Base-by-base conservation (phyloP, 2,329 filamentous ascomycete species). In the Whalleya microplaca region DNA sequence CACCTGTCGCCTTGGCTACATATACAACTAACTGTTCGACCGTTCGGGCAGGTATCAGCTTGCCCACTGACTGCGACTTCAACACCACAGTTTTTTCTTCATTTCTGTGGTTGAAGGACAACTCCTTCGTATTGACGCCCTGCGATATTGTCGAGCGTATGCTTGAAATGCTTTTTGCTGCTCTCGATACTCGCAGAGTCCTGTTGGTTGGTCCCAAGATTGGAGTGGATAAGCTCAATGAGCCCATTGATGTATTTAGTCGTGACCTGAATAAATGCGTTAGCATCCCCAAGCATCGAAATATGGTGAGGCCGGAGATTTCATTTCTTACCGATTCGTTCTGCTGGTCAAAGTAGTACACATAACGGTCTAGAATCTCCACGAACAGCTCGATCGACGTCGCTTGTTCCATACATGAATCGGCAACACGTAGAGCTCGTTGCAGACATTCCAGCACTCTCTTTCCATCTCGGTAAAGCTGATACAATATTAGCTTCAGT, bases 281-380 rank as follows among this genome's bases (percentile, higher is more conserved):
- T 40, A 66, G 56, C 48, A 47, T 44, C 32, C n/a, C 10, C n/a
- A 40, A 32, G 32, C 45, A 21, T 21, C 0, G 19, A 20, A 29
- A 37, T n/a, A n/a, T 37, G 32, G 6, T 10, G 23, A 8, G 7
- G 41, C 21, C 14, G 14, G 10, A 42, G n/a, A 19, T n/a, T 40
- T n/a, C n/a, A 18, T 23, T 2, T 70, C 82, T 70, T 72, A 85
- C 95, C 64, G 93, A 93, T 77, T 99, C 95, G 75, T 99, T 99
- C 72, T 96, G 92, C 74, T 99, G 94, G 75, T 99, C 95, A 78
- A 97, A 99, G 79, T 98, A 99, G 75, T 99, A 99, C 51, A 98
- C 93, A 72, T 99, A 99, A 74, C 95, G 87, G 74, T 99, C 97
- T 53, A 99, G 79, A 62, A 99, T 99, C 77, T 99, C 95, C 55